Evolutionary conservation across 2,329 filamentous ascomycete species (phyloP).

Genomic region (Dactylellina sp.): DNA sequence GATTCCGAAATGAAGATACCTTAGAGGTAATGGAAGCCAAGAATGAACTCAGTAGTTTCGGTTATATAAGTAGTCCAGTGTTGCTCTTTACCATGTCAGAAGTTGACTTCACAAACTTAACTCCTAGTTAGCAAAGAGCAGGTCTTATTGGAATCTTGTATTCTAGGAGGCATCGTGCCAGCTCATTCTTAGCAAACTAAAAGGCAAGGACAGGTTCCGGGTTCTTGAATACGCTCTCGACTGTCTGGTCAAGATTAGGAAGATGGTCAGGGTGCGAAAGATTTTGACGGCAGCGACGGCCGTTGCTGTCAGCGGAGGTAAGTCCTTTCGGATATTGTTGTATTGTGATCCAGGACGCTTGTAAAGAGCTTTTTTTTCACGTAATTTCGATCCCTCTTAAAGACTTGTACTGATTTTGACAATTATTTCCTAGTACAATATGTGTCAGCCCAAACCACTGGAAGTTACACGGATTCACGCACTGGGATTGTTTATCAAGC

Average conservation of each 20-base stretch:
- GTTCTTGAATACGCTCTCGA: background rate
- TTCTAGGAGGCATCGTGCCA: background rate
- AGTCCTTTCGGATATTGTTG: background rate
- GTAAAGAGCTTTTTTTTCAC: too few relatives aligned
- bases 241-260: constrained; percentile 1
- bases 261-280: constrained; percentile 33
- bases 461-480: constrained; percentile 64
- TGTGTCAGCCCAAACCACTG: constrained; percentile 59
- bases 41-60: background rate
- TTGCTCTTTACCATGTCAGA: background rate
- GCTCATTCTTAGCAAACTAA: background rate
- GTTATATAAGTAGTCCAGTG: constrained; percentile 35
- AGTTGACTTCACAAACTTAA: background rate
- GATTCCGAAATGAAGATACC: constrained; percentile 51
- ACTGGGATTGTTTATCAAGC: constrained; percentile 67
- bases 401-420: background rate
- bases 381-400: background rate
- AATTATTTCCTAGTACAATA: constrained; percentile 44
- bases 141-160: constrained; percentile 9
- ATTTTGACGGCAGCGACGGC: constrained; percentile 25
- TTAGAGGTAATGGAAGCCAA: constrained; percentile 12
- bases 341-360: background rate
- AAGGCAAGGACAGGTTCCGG: background rate
- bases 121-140: background rate
- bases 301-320: constrained; percentile 31